Percentiles rank a stretch among this genome's conserved stretches.
phyloP scores from a whole-genome alignment of 1,284 basidiomycete species.

The Xerocomus cyaneibrunnescens region DNA sequence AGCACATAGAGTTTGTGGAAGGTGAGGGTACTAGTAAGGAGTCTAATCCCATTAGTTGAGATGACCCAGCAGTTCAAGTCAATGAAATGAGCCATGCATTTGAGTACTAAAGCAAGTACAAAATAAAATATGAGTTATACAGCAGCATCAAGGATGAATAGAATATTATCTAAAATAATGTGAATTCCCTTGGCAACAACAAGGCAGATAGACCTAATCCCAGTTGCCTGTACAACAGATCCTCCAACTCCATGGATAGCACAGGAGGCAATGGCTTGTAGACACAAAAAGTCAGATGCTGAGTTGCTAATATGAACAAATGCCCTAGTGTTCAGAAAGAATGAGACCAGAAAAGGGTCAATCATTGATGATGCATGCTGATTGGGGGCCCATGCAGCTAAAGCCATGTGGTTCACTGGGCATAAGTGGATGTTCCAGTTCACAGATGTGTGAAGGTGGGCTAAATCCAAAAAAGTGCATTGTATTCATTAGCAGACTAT shows the following conservation, averaged over 20 bases:
- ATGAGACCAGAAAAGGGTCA: background rate
- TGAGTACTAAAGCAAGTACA: background rate
- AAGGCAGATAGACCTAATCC: background rate
- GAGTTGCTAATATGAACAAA: background rate
- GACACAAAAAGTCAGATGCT: background rate
- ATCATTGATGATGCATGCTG: background rate
- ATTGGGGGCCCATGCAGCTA: no score
- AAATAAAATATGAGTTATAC: background rate
- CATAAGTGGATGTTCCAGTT: background rate
- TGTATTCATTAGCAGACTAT: no score
- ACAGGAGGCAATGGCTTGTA: no score
- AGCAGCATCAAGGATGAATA: background rate
- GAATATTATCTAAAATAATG: background rate
- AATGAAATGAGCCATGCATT: no score
- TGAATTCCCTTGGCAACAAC: background rate
- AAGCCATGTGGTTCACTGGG: background rate
- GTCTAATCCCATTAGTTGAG: no score
- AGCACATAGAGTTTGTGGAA: no score
- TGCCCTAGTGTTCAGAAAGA: background rate
- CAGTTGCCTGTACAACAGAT: background rate
- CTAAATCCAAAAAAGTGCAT: background rate
- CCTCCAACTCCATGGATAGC: background rate
- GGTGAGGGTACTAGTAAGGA: no score
- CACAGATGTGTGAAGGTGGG: background rate
- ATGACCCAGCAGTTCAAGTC: no score